Base-by-base conservation (phyloP, 805 yeast species). In the Metschnikowia corniflorae region DNA sequence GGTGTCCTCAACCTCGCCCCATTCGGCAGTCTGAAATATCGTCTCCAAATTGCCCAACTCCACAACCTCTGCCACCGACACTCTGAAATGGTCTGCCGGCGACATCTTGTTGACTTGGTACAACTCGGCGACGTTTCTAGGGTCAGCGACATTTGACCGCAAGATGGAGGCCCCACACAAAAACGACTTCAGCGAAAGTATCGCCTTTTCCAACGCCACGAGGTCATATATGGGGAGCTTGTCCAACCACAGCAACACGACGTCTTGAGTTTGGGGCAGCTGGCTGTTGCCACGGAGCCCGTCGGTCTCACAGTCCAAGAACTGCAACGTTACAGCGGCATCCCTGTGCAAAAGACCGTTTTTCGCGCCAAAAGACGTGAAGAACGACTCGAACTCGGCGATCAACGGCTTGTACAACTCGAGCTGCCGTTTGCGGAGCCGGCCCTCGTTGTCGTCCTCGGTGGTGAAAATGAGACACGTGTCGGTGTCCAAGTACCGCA, bases 1-100 rank as follows among this genome's bases (percentile, higher is more conserved):
- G 2, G 97, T 87, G 55, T 93, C 98, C 63, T 93, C 97, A 16
- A 91, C 97, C 61, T 91, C 97, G 21, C 98, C 98, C 98, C 98
- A 93, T 54, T 80, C 75, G 16, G 78, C 79, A 23, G 95, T 85
- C 63, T 93, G 99, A 61, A 76, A 77, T 22, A 82, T 78, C 10
- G 81, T 80, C 55, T 93, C 99, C 51, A 93, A 68, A 39, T 83
- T 80, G 7, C 88, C 88, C 40, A 83, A 75, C 51, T 77, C 77
- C 2, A 89, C 82, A 26, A 91, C 71, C 43, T 86, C 85, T 36
- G 82, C 88, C 13, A 85, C 62, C 2, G 77, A 46, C 35, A 73
- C 60, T 35, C 64, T 59, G 62, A 50, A 65, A 45, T 54, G 53
- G 48, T 54, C 60, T 2, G 54, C 58, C 3, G 49, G 48, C 24